These are phyloP conservation scores for Apiosordaria backusii DNA, from an alignment of 495 filamentous ascomycete species.

Conservation along the genomic window DNA sequence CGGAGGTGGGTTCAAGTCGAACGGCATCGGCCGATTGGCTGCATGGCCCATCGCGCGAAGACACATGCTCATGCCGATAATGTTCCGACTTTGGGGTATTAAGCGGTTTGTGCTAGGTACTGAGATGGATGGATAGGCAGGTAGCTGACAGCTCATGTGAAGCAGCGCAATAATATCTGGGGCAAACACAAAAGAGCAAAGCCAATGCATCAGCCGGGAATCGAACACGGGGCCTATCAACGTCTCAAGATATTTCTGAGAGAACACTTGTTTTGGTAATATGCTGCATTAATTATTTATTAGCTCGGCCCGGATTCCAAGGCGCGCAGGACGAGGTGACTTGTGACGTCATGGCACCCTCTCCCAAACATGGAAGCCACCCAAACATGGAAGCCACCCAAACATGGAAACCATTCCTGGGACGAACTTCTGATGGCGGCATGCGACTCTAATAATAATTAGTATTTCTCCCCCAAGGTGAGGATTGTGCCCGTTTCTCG, in stretches of 20 bases:
- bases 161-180: no score
- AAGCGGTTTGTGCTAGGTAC: no score
- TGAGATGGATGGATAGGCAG: no score
- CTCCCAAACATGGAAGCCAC: background rate
- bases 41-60: background rate
- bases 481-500: no score
- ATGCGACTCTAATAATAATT: background rate
- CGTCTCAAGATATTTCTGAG: no score
- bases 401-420: background rate
- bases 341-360: background rate
- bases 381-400: background rate
- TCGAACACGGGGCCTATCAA: constrained; percentile 53
- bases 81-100: no score
- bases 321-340: background rate
- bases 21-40: background rate
- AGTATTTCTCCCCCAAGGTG: background rate
- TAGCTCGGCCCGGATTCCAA: background rate
- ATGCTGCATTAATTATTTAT: no score
- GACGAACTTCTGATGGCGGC: no score
- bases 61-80: background rate
- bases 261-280: no score
- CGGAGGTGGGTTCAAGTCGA: no score
- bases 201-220: constrained; percentile 44
- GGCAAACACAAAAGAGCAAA: background rate
- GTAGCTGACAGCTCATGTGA: no score